Evolutionary conservation across 2,329 filamentous ascomycete species (phyloP).

Genomic region (Coniochaeta sp.): DNA sequence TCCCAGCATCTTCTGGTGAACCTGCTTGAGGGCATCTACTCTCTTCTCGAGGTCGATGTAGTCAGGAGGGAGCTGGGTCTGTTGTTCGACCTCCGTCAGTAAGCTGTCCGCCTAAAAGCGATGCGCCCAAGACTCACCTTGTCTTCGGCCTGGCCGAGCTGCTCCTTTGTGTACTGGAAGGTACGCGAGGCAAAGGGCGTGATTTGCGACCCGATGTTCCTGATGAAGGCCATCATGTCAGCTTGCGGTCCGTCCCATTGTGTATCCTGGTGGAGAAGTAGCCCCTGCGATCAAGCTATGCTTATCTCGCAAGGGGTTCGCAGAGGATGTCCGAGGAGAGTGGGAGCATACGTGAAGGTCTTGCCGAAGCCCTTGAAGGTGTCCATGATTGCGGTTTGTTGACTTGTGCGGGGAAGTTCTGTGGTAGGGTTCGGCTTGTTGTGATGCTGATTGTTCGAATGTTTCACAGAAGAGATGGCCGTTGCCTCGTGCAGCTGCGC

Average conservation of each 20-base stretch:
- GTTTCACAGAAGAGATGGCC: neutral
- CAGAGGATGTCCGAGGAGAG: constrained; percentile 5
- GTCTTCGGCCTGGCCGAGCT: constrained; percentile 89
- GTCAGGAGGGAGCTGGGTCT: constrained; percentile 95
- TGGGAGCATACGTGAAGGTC: constrained; percentile 40
- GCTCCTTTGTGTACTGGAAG: constrained; percentile 96
- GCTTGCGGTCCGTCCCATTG: constrained; percentile 9
- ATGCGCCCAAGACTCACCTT: constrained; percentile 51
- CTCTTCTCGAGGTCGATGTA: constrained; percentile 99
- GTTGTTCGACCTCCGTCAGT: constrained; percentile 8
- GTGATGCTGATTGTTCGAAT: neutral
- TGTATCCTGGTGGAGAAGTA: neutral
- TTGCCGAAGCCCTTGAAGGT: constrained; percentile 52
- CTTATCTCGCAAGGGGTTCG: too few species aligned
- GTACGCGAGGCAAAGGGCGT: constrained; percentile 90
- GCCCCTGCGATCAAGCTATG: constrained; percentile 7
- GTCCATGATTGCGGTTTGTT: constrained; percentile 36
- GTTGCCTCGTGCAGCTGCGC: neutral
- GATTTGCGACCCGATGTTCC: constrained; percentile 68
- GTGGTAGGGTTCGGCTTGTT: neutral
- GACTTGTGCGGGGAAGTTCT: neutral
- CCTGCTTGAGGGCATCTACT: constrained; percentile 92
- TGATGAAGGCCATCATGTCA: constrained; percentile 20
- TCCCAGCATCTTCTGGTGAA: constrained; percentile 93
- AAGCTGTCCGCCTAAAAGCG: neutral